A percentile compares a stretch with the other conserved stretches of the same genome.
Evolutionary conservation across 2,329 filamentous ascomycete genomes (phyloP).

Genomic region (Plectosphaerella sp.): DNA sequence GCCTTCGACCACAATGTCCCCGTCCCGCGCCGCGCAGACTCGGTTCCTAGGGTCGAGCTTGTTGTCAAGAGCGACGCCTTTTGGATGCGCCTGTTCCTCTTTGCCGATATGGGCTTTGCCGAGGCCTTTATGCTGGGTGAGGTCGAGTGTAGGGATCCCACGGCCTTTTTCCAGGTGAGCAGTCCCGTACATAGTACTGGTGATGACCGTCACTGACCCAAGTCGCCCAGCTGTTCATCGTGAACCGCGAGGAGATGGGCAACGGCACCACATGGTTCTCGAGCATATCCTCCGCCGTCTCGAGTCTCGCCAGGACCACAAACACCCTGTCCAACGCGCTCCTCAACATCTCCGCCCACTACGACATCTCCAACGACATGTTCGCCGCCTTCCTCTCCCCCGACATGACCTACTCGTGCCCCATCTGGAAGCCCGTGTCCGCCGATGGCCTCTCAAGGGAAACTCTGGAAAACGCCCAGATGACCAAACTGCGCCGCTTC

Average conservation of each 20-base stretch:
- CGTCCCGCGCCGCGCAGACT: slow-evolving; percentile 23
- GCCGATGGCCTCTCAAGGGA: slow-evolving; percentile 42
- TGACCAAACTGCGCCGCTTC: slow-evolving; percentile 62
- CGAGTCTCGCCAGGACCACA: slow-evolving; percentile 51
- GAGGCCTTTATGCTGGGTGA: slow-evolving; percentile 72
- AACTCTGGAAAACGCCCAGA: slow-evolving; percentile 60
- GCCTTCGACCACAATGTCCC: slow-evolving; percentile 25
- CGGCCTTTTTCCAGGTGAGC: slow-evolving; percentile 61
- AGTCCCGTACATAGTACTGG: not conserved
- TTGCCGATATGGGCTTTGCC: slow-evolving; percentile 72
- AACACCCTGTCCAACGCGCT: slow-evolving; percentile 55
- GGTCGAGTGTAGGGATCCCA: slow-evolving; percentile 61
- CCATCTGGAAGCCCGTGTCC: slow-evolving; percentile 53
- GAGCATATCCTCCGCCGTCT: slow-evolving; percentile 51
- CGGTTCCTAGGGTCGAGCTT: slow-evolving; percentile 45
- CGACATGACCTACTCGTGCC: slow-evolving; percentile 76
- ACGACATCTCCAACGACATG: slow-evolving; percentile 74
- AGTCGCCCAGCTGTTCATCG: slow-evolving; percentile 57
- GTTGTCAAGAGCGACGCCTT: slow-evolving; percentile 62
- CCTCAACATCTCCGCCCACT: slow-evolving; percentile 67
- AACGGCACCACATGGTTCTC: slow-evolving; percentile 62
- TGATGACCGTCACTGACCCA: slow-evolving; percentile 13
- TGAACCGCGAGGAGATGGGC: slow-evolving; percentile 59
- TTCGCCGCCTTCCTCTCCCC: slow-evolving; percentile 68
- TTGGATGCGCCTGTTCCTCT: slow-evolving; percentile 65